A percentile compares a stretch with the other conserved stretches of the same genome.
Evolutionary conservation across 2,329 filamentous ascomycete species (phyloP).

Genomic region (Penicillium janthinellum): DNA sequence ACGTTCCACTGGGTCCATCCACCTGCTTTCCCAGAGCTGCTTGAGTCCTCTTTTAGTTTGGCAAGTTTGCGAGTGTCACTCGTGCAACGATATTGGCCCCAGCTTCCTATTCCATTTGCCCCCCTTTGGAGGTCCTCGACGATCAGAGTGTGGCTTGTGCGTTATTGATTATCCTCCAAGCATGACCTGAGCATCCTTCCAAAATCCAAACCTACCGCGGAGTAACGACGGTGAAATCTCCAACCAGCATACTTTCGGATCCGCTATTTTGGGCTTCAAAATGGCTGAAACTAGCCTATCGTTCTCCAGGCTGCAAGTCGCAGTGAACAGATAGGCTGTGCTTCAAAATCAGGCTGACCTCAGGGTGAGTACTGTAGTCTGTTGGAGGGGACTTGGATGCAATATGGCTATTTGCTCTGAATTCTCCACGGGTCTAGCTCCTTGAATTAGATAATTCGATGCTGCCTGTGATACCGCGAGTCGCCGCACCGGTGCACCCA

Average conservation of each 20-base stretch:
- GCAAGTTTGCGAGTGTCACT: not conserved
- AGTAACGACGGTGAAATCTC: not conserved
- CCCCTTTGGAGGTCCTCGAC: slow-evolving; percentile 4
- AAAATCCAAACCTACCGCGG: not conserved
- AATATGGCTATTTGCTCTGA: not conserved
- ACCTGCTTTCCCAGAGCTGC: not conserved
- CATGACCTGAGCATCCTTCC: not conserved
- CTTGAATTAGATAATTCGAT: not conserved
- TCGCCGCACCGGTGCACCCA: not conserved
- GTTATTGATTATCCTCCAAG: slow-evolving; percentile 10
- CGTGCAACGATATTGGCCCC: not conserved
- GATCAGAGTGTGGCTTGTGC: slow-evolving; percentile 5
- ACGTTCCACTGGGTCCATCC: not conserved
- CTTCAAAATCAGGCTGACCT: not conserved
- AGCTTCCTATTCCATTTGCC: not conserved
- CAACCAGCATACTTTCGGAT: not conserved
- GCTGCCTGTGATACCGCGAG: slow-evolving; percentile 16
- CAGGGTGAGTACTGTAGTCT: too few relatives aligned
- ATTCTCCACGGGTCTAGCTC: not conserved
- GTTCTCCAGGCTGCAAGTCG: slow-evolving; percentile 19
- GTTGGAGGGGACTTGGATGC: not conserved
- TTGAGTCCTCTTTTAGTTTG: not conserved
- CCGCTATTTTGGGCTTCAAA: not conserved
- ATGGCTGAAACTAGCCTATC: slow-evolving; percentile 20
- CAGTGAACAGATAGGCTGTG: slow-evolving; percentile 2